Base-by-base conservation (phyloP, 768 basidiomycete genomes). In the Rossbeevera mucosa region DNA sequence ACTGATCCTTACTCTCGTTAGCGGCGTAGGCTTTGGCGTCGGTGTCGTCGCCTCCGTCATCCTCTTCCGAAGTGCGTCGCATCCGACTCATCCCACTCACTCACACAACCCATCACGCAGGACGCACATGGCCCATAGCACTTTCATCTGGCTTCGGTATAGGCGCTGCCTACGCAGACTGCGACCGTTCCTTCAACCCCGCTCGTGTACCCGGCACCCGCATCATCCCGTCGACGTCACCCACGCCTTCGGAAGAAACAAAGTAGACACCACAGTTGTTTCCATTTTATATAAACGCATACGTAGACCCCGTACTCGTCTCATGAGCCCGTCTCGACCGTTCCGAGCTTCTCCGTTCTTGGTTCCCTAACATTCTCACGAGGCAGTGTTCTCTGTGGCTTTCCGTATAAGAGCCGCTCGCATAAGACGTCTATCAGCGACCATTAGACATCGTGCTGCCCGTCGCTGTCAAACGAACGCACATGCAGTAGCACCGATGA, bases 161-260 rank as follows among this genome's bases (percentile, higher is more conserved):
- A 36, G 92, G 92, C 40, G 82, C 83, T 48, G 91, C 92, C 25
- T 94, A 91, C 66, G 85, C 89, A 26, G 92, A 94, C 78, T 94
- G 92, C 72, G 90, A 95, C 73, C 82, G 91, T 46, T 86, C 88
- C 14, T 95, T 94, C 82, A 93, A 93, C 73, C 88, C 91, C 18
- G 86, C 92, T 44, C 80, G 91, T 62, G 80, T 93, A 68, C 85
- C 91, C 18, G 92, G 92, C 54, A 88, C 86, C 42, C 81, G 88
- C 56, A 79, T 93, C 64, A 70, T 92, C 59, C 75, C 78, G 44
- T 59, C 66, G 55, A 36, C 9, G 4, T 9, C 33, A 36, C 33
- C 33, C 33, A 36, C 33, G n/a, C 33, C 33, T 36, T 40, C 31
- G 14, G 57, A 61, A 57, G 59, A 63, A 55, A 52, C 57, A 43